These are phyloP conservation scores for Hippophae rhamnoides DNA, from an alignment of 306 rosid species.

Conservation along the genomic window DNA sequence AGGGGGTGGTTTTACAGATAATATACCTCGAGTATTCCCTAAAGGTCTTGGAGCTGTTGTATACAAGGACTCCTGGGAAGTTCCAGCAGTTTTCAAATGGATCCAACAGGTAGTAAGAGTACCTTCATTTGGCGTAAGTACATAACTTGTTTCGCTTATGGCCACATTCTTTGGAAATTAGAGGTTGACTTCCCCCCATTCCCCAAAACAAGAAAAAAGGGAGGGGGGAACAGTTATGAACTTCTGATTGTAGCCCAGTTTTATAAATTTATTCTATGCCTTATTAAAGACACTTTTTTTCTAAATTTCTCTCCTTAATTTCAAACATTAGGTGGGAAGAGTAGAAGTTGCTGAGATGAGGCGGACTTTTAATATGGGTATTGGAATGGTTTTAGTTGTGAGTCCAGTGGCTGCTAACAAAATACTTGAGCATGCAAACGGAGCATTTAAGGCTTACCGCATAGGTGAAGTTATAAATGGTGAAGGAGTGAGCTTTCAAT, in stretches of 20 bases:
- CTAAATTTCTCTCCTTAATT: background rate
- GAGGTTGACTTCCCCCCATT: background rate
- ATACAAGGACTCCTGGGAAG: constrained; percentile 58
- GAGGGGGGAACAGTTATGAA: too few relatives aligned
- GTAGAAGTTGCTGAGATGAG: constrained; percentile 67
- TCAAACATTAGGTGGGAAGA: constrained; percentile 51
- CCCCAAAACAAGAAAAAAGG: too few relatives aligned
- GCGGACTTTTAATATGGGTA: constrained; percentile 85
- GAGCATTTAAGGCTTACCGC: constrained; percentile 30
- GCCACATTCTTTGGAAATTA: background rate
- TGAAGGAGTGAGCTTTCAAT: constrained; percentile 47
- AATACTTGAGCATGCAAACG: constrained; percentile 34
- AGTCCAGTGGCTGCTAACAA: constrained; percentile 42
- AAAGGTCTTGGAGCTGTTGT: constrained; percentile 70
- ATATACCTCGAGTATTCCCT: constrained; percentile 84
- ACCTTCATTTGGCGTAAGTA: background rate
- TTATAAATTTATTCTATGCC: background rate
- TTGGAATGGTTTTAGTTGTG: constrained; percentile 85
- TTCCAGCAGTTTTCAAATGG: constrained; percentile 71
- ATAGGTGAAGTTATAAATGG: constrained; percentile 60
- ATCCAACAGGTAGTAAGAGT: constrained; percentile 67
- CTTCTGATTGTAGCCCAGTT: too few relatives aligned
- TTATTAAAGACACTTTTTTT: background rate
- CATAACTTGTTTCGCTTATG: too few relatives aligned
- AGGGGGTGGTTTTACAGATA: constrained; percentile 92